These are phyloP conservation scores for Mucor irregularis DNA, from an alignment of 371 early-diverging fungal species.

Conservation along the genomic window DNA sequence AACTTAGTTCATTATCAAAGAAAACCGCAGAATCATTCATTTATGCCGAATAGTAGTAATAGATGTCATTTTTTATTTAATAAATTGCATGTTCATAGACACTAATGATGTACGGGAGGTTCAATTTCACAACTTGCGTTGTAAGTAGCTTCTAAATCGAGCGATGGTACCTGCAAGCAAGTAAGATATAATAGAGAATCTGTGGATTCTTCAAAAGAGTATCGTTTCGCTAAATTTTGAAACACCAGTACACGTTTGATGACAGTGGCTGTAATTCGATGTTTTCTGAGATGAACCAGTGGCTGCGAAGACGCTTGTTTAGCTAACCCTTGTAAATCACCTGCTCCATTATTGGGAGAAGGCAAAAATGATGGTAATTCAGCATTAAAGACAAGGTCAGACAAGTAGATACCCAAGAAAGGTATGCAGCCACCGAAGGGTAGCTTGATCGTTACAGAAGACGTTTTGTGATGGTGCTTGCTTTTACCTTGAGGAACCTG, in stretches of 20 bases:
- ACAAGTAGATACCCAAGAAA: constrained; percentile 63
- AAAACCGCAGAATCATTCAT: neutral
- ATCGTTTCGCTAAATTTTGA: constrained; percentile 54
- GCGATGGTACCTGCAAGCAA: constrained; percentile 32
- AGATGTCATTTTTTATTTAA: no score
- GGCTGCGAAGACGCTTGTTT: constrained; percentile 37
- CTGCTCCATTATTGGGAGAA: constrained; percentile 25
- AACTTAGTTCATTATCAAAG: neutral
- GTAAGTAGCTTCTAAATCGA: constrained; percentile 33
- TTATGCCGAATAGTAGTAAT: neutral
- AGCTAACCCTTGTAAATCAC: neutral
- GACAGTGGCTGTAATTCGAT: constrained; percentile 62
- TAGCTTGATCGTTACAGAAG: constrained; percentile 35
- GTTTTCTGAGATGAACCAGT: constrained; percentile 65
- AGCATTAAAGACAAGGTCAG: constrained; percentile 66
- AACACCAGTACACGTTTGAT: constrained; percentile 65
- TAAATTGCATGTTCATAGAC: neutral
- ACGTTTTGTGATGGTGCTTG: constrained; percentile 18
- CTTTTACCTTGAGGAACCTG: constrained; percentile 31
- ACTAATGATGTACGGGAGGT: neutral
- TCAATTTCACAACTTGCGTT: constrained; percentile 39
- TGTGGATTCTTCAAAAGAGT: constrained; percentile 46
- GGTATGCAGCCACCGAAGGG: constrained; percentile 64
- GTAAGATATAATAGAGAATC: constrained; percentile 42
- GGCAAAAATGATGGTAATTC: constrained; percentile 63